These are phyloP conservation scores for Coniochaeta sp. DNA, from an alignment of 2,329 filamentous ascomycete genomes.

Conservation along the genomic window DNA sequence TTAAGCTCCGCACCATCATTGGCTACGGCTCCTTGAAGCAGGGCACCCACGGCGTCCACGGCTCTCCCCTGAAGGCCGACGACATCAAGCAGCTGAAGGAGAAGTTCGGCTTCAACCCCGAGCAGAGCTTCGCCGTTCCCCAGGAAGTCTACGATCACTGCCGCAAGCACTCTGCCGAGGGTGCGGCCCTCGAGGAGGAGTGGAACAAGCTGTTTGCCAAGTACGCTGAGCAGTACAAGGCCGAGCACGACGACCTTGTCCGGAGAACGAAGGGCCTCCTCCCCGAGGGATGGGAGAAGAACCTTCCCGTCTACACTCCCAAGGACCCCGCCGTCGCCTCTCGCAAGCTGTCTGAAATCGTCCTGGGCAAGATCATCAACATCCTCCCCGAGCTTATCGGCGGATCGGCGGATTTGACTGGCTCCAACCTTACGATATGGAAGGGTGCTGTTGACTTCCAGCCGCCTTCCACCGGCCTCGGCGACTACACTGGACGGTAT, in stretches of 20 bases:
- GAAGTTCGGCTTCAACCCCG: constrained; percentile 93
- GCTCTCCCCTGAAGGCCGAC: constrained; percentile 88
- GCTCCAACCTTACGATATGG: constrained; percentile 98
- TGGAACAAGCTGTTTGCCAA: constrained; percentile 92
- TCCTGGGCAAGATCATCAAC: constrained; percentile 80
- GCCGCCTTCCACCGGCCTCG: constrained; percentile 76
- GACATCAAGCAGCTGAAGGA: constrained; percentile 90
- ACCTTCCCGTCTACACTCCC: constrained; percentile 83
- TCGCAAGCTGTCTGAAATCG: constrained; percentile 92
- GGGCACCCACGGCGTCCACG: constrained; percentile 94
- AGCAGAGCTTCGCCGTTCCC: constrained; percentile 86
- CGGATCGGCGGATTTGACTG: constrained; percentile 95
- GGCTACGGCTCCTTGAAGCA: constrained; percentile 90
- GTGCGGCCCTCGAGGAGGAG: constrained; percentile 83
- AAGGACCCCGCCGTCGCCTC: constrained; percentile 79
- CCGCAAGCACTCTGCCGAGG: constrained; percentile 74
- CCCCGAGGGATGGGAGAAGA: constrained; percentile 94
- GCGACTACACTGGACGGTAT: constrained; percentile 87
- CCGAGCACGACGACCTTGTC: constrained; percentile 71
- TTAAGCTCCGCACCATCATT: constrained; percentile 96
- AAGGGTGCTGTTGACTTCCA: constrained; percentile 98
- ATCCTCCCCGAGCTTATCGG: constrained; percentile 85
- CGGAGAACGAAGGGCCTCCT: constrained; percentile 78
- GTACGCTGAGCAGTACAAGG: constrained; percentile 72
- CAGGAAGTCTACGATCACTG: constrained; percentile 92